These are phyloP conservation scores for Trypanosoma avium DNA, from an alignment of 208 protist species.

Conservation along the genomic window DNA sequence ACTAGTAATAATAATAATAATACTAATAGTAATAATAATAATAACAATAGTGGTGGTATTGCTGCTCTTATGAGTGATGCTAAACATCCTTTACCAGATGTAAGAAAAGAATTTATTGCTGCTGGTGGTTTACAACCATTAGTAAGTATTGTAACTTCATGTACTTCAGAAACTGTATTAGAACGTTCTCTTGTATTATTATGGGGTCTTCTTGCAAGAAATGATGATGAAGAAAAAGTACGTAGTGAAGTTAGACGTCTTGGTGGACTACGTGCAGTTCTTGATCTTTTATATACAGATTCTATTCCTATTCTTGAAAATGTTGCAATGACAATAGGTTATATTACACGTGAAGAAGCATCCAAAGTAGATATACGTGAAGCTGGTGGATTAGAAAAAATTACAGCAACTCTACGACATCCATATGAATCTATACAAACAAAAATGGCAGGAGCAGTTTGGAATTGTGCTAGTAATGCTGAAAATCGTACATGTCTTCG, in stretches of 20 bases:
- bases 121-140: constrained; percentile 74
- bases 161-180: constrained; percentile 84
- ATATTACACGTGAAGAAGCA: constrained; percentile 91
- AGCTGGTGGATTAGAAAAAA: constrained; percentile 86
- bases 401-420: constrained; percentile 88
- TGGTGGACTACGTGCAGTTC: constrained; percentile 80
- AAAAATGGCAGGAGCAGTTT: constrained; percentile 91
- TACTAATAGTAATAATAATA: constrained; percentile 33
- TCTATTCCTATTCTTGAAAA: constrained; percentile 91
- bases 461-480: constrained; percentile 92
- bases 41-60: constrained; percentile 24
- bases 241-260: constrained; percentile 66
- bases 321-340: constrained; percentile 92
- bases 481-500: constrained; percentile 89
- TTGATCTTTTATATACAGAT: constrained; percentile 90
- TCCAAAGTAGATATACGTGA: constrained; percentile 89
- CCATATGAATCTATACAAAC: constrained; percentile 90
- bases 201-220: constrained; percentile 81
- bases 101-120: constrained; percentile 67
- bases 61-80: constrained; percentile 14
- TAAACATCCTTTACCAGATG: constrained; percentile 10
- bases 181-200: constrained; percentile 88
- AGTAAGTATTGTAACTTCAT: constrained; percentile 84
- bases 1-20: constrained; percentile 2
- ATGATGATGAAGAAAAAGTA: constrained; percentile 58